Conservation (phyloP, 345 rosid genomes). For the Camelina hispida region DNA sequence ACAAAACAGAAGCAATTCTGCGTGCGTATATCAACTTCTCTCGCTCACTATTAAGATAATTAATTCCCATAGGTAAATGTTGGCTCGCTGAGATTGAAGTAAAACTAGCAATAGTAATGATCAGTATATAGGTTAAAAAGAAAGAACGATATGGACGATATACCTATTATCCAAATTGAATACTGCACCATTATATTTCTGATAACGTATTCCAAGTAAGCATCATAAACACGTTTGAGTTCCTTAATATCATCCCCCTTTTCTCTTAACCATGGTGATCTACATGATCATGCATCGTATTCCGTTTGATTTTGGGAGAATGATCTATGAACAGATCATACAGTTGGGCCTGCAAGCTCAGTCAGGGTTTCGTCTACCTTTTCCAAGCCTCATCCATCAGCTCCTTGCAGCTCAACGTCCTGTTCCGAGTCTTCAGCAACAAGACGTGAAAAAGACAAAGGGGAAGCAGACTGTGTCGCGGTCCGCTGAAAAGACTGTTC, state of each 20-base stretch:
- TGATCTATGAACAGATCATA: too few relatives aligned
- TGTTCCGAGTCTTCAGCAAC: too few relatives aligned
- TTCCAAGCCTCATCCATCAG: too few relatives aligned
- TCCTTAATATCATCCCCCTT: constrained; percentile 64
- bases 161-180: constrained; percentile 62
- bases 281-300: too few relatives aligned
- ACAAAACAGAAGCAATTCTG: constrained; percentile 68
- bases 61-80: constrained; percentile 13
- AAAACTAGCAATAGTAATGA: neutral
- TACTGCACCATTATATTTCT: constrained; percentile 53
- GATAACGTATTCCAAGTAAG: constrained; percentile 58
- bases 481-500: too few relatives aligned
- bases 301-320: too few relatives aligned
- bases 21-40: constrained; percentile 64
- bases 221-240: constrained; percentile 72
- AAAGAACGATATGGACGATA: neutral
- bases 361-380: too few relatives aligned
- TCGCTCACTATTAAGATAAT: constrained; percentile 42
- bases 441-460: too few relatives aligned
- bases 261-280: too few relatives aligned
- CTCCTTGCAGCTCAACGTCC: too few relatives aligned
- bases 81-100: constrained; percentile 7
- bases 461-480: too few relatives aligned
- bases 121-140: neutral
- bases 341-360: too few relatives aligned